phyloP scores from a whole-genome alignment of 2,329 filamentous ascomycete species.

The Claviceps humidiphila region DNA sequence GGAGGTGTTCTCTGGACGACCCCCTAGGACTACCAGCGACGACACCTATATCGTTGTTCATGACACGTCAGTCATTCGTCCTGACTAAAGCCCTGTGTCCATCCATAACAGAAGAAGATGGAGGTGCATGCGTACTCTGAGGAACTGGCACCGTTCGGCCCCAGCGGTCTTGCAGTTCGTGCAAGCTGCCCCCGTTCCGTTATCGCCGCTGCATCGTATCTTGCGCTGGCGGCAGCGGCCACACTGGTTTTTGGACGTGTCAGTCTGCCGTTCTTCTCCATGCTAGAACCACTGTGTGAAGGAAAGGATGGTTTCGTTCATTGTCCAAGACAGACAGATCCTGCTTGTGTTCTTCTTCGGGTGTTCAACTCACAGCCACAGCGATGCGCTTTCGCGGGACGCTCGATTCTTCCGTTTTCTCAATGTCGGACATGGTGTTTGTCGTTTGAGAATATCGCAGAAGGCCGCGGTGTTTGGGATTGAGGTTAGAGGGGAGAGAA shows the following conservation, averaged over 20 bases:
- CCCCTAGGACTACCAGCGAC: slow-evolving; percentile 17
- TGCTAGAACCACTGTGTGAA: too few species aligned
- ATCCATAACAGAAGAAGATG: not conserved
- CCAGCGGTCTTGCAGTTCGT: slow-evolving; percentile 69
- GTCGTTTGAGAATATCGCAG: not conserved
- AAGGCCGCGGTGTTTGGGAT: not conserved
- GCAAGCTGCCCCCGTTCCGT: slow-evolving; percentile 64
- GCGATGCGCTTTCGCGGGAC: slow-evolving; percentile 44
- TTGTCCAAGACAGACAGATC: not conserved
- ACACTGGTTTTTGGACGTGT: slow-evolving; percentile 44
- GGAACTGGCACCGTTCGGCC: slow-evolving; percentile 59
- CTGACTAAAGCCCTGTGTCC: not conserved
- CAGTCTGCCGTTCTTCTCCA: slow-evolving; percentile 4
- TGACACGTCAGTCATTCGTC: not conserved
- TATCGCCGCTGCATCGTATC: slow-evolving; percentile 85
- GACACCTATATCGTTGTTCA: slow-evolving; percentile 13
- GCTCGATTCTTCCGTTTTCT: slow-evolving; percentile 21
- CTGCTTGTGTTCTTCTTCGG: not conserved
- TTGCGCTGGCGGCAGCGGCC: slow-evolving; percentile 82
- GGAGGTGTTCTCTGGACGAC: slow-evolving; percentile 13
- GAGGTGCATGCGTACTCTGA: slow-evolving; percentile 46
- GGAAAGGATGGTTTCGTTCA: too few species aligned
- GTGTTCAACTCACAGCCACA: slow-evolving; percentile 38
- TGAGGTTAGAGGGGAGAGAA: not conserved
- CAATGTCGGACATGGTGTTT: slow-evolving; percentile 2